A percentile compares a stretch with the other conserved stretches of the same genome.
Evolutionary conservation across 2,329 filamentous ascomycete genomes (phyloP).

Genomic region (Clonostachys chloroleuca): DNA sequence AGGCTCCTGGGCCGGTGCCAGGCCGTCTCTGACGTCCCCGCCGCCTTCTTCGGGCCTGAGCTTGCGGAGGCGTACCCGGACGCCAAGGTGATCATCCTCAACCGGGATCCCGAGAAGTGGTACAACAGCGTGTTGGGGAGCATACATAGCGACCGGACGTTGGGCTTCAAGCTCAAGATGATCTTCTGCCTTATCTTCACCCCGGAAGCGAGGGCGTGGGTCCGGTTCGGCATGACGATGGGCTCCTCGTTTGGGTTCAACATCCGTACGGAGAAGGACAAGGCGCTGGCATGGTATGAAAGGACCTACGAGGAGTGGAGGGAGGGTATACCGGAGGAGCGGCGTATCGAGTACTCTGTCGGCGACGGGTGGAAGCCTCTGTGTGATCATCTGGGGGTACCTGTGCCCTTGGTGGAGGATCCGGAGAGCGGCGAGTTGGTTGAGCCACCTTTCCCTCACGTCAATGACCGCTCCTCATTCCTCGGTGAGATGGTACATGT

Average conservation of each 20-base stretch:
- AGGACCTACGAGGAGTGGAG: slow-evolving; percentile 27
- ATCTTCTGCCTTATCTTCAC: slow-evolving; percentile 22
- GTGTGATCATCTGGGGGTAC: slow-evolving; percentile 28
- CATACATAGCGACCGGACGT: slow-evolving; percentile 10
- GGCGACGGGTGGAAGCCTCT: slow-evolving; percentile 28
- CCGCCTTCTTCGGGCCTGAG: slow-evolving; percentile 42
- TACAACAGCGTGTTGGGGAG: slow-evolving; percentile 20
- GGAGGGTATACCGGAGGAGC: slow-evolving; percentile 21
- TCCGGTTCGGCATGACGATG: slow-evolving; percentile 18
- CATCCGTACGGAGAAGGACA: slow-evolving; percentile 24
- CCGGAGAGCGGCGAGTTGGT: slow-evolving; percentile 19
- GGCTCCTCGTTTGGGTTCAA: slow-evolving; percentile 17
- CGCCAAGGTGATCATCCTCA: slow-evolving; percentile 31
- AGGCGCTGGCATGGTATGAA: slow-evolving; percentile 29
- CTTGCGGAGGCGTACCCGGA: slow-evolving; percentile 25
- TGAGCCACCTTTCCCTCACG: slow-evolving; percentile 22
- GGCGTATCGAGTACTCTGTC: slow-evolving; percentile 24
- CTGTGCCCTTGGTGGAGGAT: slow-evolving; percentile 25
- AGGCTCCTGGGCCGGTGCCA: slow-evolving; percentile 37
- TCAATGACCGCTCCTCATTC: slow-evolving; percentile 22
- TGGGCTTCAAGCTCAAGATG: slow-evolving; percentile 8
- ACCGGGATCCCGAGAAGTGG: slow-evolving; percentile 31
- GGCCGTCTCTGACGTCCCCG: slow-evolving; percentile 51
- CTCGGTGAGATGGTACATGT: slow-evolving; percentile 4
- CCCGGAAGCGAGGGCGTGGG: slow-evolving; percentile 11